Evolutionary conservation across 2,329 filamentous ascomycete genomes (phyloP), one percentile per base, ranked within the genome.

Genomic region (Fusarium drepaniforme): DNA sequence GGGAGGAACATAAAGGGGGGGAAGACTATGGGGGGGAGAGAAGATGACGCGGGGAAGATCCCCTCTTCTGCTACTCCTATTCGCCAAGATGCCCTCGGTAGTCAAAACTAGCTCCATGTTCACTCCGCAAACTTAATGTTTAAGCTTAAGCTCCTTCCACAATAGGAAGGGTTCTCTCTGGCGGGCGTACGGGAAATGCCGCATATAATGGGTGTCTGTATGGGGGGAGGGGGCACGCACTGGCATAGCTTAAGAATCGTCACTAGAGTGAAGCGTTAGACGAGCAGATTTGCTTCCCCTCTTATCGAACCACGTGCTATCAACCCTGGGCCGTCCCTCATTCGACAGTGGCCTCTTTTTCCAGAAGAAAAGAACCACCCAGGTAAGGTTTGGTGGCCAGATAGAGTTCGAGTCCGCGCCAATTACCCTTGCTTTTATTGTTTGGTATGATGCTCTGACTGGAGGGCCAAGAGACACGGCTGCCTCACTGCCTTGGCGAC

Each of bases 151-250:
- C 25, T 61, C 56, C 72, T 72, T 75, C 72, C 72, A 30, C 13
- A 60, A 73, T 60, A 8, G 60, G 72, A 58, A 63, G 30, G 53
- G 21, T 15, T 61, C 37, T 18, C 30, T 13, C 15, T 69, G 51
- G 51, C 72, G 66, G 72, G 62, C 72, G 72, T 58, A 59, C 30
- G 33, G 28, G 72, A 66, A 75, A 61, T 74, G 30, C 66, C 72
- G 65, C 72, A 59, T 46, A 40, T 40, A 58, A 30, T 23, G 12
- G 13, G 15, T 11, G 21, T 37, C 25, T 30, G 21, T 28, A 25
- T 69, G 30, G 6, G n/a, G 33, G 11, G 33, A 6, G 3, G 30
- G 30, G 30, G 30, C 30, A 33, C 30, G 40, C 23, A 15, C 25
- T 51, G 8, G 8, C 8, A 33, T 33, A 18, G 49, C 28, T 33